Evolutionary conservation across 2,329 filamentous ascomycete genomes (phyloP), one percentile per base, ranked within the genome.

Genomic region (Fusarium veterinarium): DNA sequence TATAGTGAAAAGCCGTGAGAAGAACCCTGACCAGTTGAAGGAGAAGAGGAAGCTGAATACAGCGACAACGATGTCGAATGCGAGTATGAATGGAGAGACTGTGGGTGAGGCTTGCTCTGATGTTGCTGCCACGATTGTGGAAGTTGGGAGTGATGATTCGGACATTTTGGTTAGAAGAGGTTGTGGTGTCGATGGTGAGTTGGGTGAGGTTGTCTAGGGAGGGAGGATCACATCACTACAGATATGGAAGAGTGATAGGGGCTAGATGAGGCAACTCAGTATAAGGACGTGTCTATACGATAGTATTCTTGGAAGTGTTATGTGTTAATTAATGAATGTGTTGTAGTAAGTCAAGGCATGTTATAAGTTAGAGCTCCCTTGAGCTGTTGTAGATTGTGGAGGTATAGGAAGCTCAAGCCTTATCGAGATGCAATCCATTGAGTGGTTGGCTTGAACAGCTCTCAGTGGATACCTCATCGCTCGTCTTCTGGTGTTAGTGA

Each of bases 11-110:
- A 80, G 33, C 23, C 64, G 66, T 37, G 69, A 72, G 52, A 79
- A 55, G 74, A 73, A 62, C 19, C 72, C 68, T 33, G 76, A 62
- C 76, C 80, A 81, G 53, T 68, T 75, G 64, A 83, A 72, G 55
- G 70, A 74, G 64, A 73, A 57, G 64, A 78, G n/a, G 60, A 76
- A 74, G 60, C 71, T 67, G 49, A 79, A 71, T 70, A 79, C 40
- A 64, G 76, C 64, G 38, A 57, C 64, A 62, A 81, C 30, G 44
- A 77, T 66, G 61, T 78, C 73, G 59, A 79, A 61, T 49, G 76
- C 69, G 58, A 73, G 60, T 45, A 77, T 62, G 17, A 77, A 45
- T 20, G 75, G 66, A n/a, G 55, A 56, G 23, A 58, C 68, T 49
- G 69, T 67, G 33, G 72, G 70, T 41, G 67, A 59, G 35, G 49